Evolutionary conservation across 352 stramenopile genomes (phyloP).

Genomic region (Pythium volutum): DNA sequence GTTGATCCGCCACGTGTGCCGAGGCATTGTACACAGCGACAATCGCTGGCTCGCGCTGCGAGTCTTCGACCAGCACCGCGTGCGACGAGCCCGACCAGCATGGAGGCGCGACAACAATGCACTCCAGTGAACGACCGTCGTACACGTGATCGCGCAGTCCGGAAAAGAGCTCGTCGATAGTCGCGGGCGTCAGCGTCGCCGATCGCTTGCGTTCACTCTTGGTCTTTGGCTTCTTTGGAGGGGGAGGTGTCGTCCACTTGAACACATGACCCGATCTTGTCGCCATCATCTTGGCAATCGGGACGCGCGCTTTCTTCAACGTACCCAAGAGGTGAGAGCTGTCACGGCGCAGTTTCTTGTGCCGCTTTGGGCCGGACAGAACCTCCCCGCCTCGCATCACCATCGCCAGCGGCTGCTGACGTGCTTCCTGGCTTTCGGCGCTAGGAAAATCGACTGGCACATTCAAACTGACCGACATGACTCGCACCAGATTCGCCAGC

Average conservation of each 20-base stretch:
- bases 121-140: not conserved
- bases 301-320: slow-evolving; percentile 2
- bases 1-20: not conserved
- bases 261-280: not conserved
- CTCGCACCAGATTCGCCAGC: slow-evolving; percentile 1
- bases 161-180: slow-evolving; percentile 8
- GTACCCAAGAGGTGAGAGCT: not conserved
- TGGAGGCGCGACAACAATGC: slow-evolving; percentile 1
- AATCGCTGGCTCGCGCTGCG: slow-evolving; percentile 1
- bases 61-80: slow-evolving; percentile 8
- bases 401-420: not conserved
- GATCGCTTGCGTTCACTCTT: not conserved
- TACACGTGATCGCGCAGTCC: not conserved
- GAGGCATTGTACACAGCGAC: slow-evolving; percentile 1
- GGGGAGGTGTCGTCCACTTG: not conserved
- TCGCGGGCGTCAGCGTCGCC: not conserved
- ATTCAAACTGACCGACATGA: not conserved
- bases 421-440: not conserved
- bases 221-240: not conserved
- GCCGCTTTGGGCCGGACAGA: not conserved
- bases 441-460: not conserved
- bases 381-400: slow-evolving; percentile 1
- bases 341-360: not conserved
- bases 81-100: not conserved
- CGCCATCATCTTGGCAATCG: slow-evolving; percentile 1